phyloP scores from a whole-genome alignment of 345 rosid species.

The Eucalyptus marginata region DNA sequence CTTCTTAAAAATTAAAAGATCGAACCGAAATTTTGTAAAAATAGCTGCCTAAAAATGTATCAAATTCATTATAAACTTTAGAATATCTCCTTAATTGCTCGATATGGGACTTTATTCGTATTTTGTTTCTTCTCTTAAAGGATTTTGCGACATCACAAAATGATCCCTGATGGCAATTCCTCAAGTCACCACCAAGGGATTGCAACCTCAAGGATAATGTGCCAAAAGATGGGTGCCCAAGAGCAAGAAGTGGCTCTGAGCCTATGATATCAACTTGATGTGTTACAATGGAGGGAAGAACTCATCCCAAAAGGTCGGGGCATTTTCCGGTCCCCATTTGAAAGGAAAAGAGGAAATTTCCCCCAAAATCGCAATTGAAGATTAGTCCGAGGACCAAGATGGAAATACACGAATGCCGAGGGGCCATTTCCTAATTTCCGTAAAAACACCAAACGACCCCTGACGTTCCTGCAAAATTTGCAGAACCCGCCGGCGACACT shows the following conservation, averaged over 20 bases:
- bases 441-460: not conserved
- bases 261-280: too few relatives aligned
- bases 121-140: accelerated
- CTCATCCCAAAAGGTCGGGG: too few relatives aligned
- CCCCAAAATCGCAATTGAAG: not conserved
- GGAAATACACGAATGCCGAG: not conserved
- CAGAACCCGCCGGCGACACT: not conserved
- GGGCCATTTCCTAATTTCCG: not conserved
- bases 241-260: too few relatives aligned
- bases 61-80: accelerated
- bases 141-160: accelerated
- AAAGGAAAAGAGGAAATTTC: not conserved
- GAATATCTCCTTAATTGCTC: accelerated
- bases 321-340: not conserved
- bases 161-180: accelerated
- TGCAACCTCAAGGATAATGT: too few relatives aligned
- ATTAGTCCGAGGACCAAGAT: not conserved
- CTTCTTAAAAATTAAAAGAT: not conserved
- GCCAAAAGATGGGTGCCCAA: too few relatives aligned
- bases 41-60: accelerated
- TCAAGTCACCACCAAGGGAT: accelerated
- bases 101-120: accelerated
- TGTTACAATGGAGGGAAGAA: too few relatives aligned
- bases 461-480: not conserved
- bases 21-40: accelerated